Percentiles rank a stretch among this genome's conserved stretches.
Evolutionary conservation across 1,284 basidiomycete species (phyloP).

Genomic region (Cystobasidium slooffiae): DNA sequence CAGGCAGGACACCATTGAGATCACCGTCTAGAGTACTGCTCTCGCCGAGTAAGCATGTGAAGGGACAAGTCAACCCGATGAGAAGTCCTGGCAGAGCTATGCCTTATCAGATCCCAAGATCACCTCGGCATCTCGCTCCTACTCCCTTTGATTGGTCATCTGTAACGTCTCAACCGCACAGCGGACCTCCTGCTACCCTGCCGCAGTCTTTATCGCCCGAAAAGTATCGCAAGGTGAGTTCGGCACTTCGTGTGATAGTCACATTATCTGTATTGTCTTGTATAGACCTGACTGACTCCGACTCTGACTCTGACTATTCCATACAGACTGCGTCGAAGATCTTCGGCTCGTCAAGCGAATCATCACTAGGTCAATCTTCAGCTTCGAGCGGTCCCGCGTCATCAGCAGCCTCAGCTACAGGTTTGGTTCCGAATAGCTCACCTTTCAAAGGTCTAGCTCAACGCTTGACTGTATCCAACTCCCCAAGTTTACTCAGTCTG

Average conservation of each 20-base stretch:
- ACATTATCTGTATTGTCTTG: background rate
- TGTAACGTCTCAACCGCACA: background rate
- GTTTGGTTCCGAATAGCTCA: background rate
- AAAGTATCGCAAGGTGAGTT: conserved; percentile 16
- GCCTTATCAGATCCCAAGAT: conserved; percentile 13
- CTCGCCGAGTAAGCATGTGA: background rate
- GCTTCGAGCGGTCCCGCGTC: conserved; percentile 8
- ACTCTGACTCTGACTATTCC: background rate
- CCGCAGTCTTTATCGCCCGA: conserved; percentile 7
- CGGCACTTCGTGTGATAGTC: background rate
- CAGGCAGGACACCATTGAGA: background rate
- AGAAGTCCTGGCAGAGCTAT: conserved; percentile 12
- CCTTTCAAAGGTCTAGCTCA: conserved; percentile 35
- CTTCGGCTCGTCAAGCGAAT: conserved; percentile 3
- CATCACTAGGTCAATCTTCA: background rate
- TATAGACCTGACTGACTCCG: background rate
- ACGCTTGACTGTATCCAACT: conserved; percentile 12
- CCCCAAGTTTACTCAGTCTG: conserved; percentile 17
- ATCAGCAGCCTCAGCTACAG: conserved; percentile 4
- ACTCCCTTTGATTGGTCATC: conserved; percentile 18
- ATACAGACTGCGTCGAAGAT: conserved; percentile 18
- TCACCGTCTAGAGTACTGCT: conserved; percentile 14
- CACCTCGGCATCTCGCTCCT: background rate
- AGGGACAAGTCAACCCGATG: background rate
- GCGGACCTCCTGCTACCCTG: too few species aligned